These are phyloP conservation scores for Gentiana straminea DNA, from an alignment of 257 asterid genomes.

Conservation along the genomic window DNA sequence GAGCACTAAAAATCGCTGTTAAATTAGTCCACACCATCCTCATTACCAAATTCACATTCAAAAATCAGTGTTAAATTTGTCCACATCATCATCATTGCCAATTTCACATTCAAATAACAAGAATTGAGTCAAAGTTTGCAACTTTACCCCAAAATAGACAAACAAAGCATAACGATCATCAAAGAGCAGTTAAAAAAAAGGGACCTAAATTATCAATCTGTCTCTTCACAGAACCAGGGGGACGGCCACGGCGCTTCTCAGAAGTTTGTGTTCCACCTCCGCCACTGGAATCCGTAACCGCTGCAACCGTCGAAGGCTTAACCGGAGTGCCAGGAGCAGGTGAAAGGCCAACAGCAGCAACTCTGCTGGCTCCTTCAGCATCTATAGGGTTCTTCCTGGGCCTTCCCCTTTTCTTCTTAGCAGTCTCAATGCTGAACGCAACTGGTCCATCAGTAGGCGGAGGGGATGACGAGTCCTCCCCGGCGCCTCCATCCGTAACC, in stretches of 20 bases:
- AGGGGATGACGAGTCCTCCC: constrained; percentile 25
- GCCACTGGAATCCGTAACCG: constrained; percentile 18
- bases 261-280: constrained; percentile 27
- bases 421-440: constrained; percentile 45
- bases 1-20: not conserved
- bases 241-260: constrained; percentile 45
- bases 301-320: constrained; percentile 21
- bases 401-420: constrained; percentile 72
- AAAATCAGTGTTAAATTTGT: too few relatives aligned
- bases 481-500: constrained; percentile 30
- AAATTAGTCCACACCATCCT: not conserved
- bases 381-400: constrained; percentile 83
- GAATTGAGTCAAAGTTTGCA: not conserved
- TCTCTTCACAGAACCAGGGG: constrained; percentile 44
- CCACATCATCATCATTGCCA: too few relatives aligned
- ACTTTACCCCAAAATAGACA: not conserved
- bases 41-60: not conserved
- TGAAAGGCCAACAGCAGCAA: constrained; percentile 40
- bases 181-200: not conserved
- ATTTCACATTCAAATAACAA: too few relatives aligned
- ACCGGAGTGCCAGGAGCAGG: constrained; percentile 41
- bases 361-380: constrained; percentile 6
- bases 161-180: not conserved
- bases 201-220: constrained; percentile 41
- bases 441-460: constrained; percentile 22